Evolutionary conservation across 2,329 filamentous ascomycete genomes (phyloP).

Genomic region (Myriosclerotinia curreyana): DNA sequence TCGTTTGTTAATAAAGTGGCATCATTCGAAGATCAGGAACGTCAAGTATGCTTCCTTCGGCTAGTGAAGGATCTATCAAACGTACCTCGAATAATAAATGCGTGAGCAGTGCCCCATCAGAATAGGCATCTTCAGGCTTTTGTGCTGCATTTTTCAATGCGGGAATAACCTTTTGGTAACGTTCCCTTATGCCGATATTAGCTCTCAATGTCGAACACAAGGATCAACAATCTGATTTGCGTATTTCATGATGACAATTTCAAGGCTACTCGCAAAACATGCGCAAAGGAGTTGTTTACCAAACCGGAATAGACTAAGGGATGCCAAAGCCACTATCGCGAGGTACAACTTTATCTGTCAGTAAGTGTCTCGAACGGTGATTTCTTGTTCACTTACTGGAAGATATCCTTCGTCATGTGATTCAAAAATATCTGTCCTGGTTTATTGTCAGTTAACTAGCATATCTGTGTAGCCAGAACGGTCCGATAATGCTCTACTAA

Average conservation of each 20-base stretch:
- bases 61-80: slow-evolving; percentile 15
- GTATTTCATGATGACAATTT: slow-evolving; percentile 48
- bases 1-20: slow-evolving; percentile 30
- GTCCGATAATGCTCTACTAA: slow-evolving; percentile 34
- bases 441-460: slow-evolving; percentile 14
- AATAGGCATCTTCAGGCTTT: slow-evolving; percentile 50
- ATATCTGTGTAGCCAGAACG: slow-evolving; percentile 33
- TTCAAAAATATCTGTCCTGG: slow-evolving; percentile 12
- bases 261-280: slow-evolving; percentile 33
- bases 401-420: neutral
- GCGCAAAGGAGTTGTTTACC: slow-evolving; percentile 22
- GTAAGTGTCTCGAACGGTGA: neutral
- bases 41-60: neutral
- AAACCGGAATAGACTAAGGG: slow-evolving; percentile 9
- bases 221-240: slow-evolving; percentile 47
- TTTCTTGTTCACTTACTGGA: slow-evolving; percentile 8
- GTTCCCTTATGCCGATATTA: slow-evolving; percentile 50
- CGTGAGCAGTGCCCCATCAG: slow-evolving; percentile 54
- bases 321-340: slow-evolving; percentile 14
- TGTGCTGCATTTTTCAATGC: slow-evolving; percentile 46
- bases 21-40: slow-evolving; percentile 15
- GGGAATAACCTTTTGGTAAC: slow-evolving; percentile 53
- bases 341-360: slow-evolving; percentile 14
- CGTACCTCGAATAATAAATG: slow-evolving; percentile 56
- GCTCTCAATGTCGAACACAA: slow-evolving; percentile 44